Percentiles rank a stretch among this genome's conserved stretches.
phyloP scores from a whole-genome alignment of 495 filamentous ascomycete species.

The Penicillium flavigenum region DNA sequence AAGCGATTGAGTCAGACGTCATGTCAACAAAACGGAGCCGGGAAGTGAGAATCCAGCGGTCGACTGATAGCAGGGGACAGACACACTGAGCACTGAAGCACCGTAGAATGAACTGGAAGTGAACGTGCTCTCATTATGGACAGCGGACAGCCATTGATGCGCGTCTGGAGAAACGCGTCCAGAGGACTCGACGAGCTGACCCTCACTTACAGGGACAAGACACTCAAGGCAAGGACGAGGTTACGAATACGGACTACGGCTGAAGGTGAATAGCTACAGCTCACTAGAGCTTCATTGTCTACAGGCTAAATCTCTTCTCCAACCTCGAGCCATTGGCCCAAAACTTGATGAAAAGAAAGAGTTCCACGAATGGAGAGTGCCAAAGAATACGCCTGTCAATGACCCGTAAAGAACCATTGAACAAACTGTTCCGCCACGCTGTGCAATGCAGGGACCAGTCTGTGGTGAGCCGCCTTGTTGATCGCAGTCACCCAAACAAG shows the following conservation, averaged over 20 bases:
- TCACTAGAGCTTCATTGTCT: too few species aligned
- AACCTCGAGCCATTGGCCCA: slow-evolving; percentile 44
- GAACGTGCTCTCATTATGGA: not conserved
- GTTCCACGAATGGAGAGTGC: slow-evolving; percentile 44
- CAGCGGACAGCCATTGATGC: too few species aligned
- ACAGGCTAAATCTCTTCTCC: slow-evolving; percentile 48
- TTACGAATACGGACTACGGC: too few species aligned
- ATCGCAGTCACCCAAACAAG: slow-evolving; percentile 64
- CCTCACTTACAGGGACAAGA: too few species aligned
- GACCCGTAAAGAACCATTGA: slow-evolving; percentile 60
- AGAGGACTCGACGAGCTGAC: too few species aligned
- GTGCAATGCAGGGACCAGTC: slow-evolving; percentile 69
- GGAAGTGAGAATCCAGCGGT: not conserved
- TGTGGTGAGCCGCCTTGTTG: slow-evolving; percentile 59
- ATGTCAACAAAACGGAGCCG: slow-evolving; percentile 12
- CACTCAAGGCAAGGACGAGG: too few species aligned
- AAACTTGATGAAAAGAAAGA: slow-evolving; percentile 55
- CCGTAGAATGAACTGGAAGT: not conserved
- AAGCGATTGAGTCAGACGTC: slow-evolving; percentile 18
- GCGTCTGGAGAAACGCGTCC: too few species aligned
- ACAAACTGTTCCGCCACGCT: slow-evolving; percentile 60
- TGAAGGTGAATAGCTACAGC: too few species aligned
- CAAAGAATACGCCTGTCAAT: slow-evolving; percentile 70
- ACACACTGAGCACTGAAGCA: not conserved
- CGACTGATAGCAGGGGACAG: not conserved